These are phyloP conservation scores for Diophrys appendiculata DNA, from an alignment of 73 alveolate genomes.

Conservation along the genomic window DNA sequence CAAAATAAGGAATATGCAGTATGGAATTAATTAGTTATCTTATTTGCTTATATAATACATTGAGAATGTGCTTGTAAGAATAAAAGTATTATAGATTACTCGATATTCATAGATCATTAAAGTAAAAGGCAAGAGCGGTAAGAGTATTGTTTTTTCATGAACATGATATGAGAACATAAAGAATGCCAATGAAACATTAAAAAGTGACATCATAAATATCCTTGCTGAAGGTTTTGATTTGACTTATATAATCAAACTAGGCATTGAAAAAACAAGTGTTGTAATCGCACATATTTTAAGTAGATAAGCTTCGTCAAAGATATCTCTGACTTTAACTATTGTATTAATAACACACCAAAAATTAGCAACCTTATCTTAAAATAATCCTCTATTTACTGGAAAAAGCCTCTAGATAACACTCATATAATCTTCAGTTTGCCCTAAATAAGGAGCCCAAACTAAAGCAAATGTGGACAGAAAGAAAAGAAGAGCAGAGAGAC, in stretches of 20 bases:
- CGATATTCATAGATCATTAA: neutral
- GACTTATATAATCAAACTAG: too few relatives aligned
- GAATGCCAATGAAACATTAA: constrained; percentile 48
- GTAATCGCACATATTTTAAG: neutral
- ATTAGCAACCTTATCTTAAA: constrained; percentile 68
- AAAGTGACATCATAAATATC: constrained; percentile 26
- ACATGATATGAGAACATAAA: constrained; percentile 66
- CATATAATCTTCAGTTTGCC: neutral
- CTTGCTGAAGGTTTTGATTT: too few relatives aligned
- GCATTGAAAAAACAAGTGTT: neutral
- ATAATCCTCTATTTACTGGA: constrained; percentile 79
- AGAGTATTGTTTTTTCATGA: constrained; percentile 62
- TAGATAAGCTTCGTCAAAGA: neutral
- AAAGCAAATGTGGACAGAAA: neutral
- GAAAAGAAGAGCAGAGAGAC: neutral
- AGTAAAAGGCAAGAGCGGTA: constrained; percentile 39
- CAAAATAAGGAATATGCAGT: neutral
- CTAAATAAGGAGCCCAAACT: neutral
- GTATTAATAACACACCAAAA: constrained; percentile 70
- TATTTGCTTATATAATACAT: neutral
- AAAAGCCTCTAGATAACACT: constrained; percentile 44
- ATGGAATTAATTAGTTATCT: neutral
- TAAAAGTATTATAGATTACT: neutral
- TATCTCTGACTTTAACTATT: constrained; percentile 22
- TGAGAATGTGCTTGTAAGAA: neutral